Percentiles rank a stretch among this genome's conserved stretches.
These are phyloP conservation scores for Alternaria solani DNA, from an alignment of 2,329 filamentous ascomycete genomes.

Conservation along the genomic window DNA sequence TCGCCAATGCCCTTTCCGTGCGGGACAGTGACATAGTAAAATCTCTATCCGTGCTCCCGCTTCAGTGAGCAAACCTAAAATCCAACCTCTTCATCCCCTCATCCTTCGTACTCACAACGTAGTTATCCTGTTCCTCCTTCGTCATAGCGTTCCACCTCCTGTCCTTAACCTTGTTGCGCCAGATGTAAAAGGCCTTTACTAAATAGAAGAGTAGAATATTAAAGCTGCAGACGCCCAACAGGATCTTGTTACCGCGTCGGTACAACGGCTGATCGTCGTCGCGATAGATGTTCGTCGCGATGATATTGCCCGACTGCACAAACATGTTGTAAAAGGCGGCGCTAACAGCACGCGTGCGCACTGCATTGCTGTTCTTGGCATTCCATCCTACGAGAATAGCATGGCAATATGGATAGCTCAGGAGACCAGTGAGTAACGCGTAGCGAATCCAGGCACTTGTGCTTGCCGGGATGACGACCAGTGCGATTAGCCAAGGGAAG, in stretches of 20 bases:
- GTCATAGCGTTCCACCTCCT: conserved; percentile 41
- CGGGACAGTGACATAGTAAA: too few relatives aligned
- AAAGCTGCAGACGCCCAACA: conserved; percentile 43
- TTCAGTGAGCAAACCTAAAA: conserved; percentile 45
- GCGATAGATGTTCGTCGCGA: conserved; percentile 59
- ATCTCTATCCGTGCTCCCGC: too few relatives aligned
- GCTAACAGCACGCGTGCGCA: conserved; percentile 51
- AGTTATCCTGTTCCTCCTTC: conserved; percentile 39
- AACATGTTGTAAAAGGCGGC: conserved; percentile 55
- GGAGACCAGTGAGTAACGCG: conserved; percentile 58
- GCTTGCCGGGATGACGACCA: conserved; percentile 57
- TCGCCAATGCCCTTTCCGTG: too few relatives aligned
- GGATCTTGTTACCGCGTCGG: conserved; percentile 51
- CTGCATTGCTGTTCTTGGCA: conserved; percentile 50
- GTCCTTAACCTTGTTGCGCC: conserved; percentile 50
- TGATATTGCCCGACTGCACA: conserved; percentile 58
- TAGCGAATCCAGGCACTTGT: conserved; percentile 62
- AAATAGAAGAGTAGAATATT: conserved; percentile 47
- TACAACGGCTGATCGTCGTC: conserved; percentile 56
- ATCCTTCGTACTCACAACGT: conserved; percentile 39
- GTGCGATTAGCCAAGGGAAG: conserved; percentile 65
- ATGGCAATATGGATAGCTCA: conserved; percentile 64
- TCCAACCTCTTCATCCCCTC: conserved; percentile 42
- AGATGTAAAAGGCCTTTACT: conserved; percentile 53
- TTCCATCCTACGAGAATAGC: conserved; percentile 53